Evolutionary conservation across 2,329 filamentous ascomycete genomes (phyloP), one percentile per base, ranked within the genome.

Genomic region (Venturia aucupariae): DNA sequence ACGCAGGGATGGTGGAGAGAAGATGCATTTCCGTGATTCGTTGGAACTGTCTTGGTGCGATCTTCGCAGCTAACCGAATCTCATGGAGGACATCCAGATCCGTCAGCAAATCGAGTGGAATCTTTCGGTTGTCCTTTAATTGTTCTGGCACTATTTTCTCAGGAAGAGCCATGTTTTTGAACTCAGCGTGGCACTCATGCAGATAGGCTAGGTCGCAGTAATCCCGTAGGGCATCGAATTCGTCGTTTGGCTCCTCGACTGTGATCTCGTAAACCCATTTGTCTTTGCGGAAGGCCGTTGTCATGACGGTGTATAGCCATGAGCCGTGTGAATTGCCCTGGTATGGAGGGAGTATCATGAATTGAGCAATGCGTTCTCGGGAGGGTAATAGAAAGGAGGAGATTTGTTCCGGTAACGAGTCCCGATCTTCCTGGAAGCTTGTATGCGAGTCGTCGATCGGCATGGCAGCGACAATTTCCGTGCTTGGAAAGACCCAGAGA

Each of bases 211-310:
- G 78, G 70, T 95, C 90, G 69, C 85, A 87, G 62, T 88, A 79
- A 72, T 94, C 90, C 68, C 90, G 84, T 70, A 95, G 79, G 66
- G 90, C 85, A 71, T 94, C 90, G 69, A 95, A 95, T 0, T 83
- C 85, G 72, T 93, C 90, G 71, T 90, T 97, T 0, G 94, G 95
- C 67, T 97, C 93, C 76, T 99, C 94, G 6, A 99, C 87, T 0
- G 92, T 95, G 70, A 99, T 84, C 73, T 97, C 93, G 64, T 86
- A 81, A 8, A 92, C 88, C 66, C 87, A 86, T 0, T 83, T 75
- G 65, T 89, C 84, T 41, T 84, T 80, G 65, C 89, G 81, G 68
- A 90, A 89, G 68, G 86, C 78, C 8, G 82, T 77, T 71, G 91
- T 93, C 68, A 97, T 90, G 60, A 86, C 82, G 66, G 86, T 85